Percentiles rank a stretch among this genome's conserved stretches.
These are phyloP conservation scores for Aspergillus udagawae DNA, from an alignment of 2,329 filamentous ascomycete genomes.

Conservation along the genomic window DNA sequence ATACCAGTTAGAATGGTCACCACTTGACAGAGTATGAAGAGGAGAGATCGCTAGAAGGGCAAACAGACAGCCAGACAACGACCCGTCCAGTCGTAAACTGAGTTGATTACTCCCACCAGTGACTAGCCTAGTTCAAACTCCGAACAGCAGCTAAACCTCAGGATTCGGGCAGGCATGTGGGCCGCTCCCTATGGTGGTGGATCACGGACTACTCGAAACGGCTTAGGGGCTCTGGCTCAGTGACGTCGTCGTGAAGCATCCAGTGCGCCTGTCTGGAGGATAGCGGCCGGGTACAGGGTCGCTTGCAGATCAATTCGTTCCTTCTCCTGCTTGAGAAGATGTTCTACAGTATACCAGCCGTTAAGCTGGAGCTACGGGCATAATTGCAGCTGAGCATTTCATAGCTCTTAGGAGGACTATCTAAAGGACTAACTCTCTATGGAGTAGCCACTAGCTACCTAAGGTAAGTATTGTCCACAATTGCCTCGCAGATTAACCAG, in stretches of 20 bases:
- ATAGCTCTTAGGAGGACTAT: background rate
- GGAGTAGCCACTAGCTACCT: background rate
- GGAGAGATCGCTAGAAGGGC: background rate
- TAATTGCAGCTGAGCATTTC: background rate
- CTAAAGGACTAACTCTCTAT: background rate
- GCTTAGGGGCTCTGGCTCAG: slow-evolving; percentile 15
- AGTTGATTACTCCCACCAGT: background rate
- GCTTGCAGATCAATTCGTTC: background rate
- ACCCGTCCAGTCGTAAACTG: background rate
- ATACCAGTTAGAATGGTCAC: background rate
- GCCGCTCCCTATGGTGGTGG: slow-evolving; percentile 12
- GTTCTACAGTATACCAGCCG: background rate
- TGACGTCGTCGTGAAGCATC: slow-evolving; percentile 30
- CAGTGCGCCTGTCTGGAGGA: slow-evolving; percentile 3
- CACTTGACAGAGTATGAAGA: background rate
- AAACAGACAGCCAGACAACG: background rate
- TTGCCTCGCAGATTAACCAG: background rate
- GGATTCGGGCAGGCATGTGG: slow-evolving; percentile 21
- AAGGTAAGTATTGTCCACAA: background rate
- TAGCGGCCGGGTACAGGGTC: background rate
- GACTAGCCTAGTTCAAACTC: background rate
- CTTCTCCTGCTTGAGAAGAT: background rate
- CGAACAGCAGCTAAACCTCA: slow-evolving; percentile 3
- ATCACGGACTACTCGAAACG: slow-evolving; percentile 17
- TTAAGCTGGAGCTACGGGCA: background rate